Percentiles rank a stretch among this genome's conserved stretches.
Evolutionary conservation across 225 moss, liverwort and hornwort genomes (phyloP).

Genomic region (Bryum argenteum): DNA sequence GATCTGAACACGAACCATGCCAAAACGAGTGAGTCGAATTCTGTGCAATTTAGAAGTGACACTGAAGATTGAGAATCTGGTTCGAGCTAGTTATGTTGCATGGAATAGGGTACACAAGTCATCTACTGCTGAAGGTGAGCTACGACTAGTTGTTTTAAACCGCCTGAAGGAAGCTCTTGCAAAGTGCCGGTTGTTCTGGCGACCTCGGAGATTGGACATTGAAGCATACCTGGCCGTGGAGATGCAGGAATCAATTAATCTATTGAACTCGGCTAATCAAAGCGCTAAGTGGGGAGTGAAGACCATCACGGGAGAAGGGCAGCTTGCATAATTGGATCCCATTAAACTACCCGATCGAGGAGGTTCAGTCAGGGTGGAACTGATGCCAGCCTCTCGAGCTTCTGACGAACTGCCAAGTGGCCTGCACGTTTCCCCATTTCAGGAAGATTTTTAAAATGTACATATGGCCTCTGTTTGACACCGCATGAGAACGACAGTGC

Average conservation of each 20-base stretch:
- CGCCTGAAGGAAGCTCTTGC: constrained; percentile 11
- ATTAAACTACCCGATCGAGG: constrained; percentile 1
- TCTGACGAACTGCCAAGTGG: constrained; percentile 41
- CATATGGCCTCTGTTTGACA: constrained; percentile 36
- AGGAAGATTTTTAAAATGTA: constrained; percentile 27
- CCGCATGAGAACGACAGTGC: constrained; percentile 30
- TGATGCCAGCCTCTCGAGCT: background rate
- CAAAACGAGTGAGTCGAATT: background rate
- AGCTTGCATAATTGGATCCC: constrained; percentile 14
- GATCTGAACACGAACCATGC: constrained; percentile 15
- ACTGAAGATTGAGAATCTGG: constrained; percentile 5
- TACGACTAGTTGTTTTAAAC: constrained; percentile 10
- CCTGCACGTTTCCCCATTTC: constrained; percentile 34
- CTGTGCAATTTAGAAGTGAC: background rate
- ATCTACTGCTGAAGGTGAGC: constrained; percentile 18
- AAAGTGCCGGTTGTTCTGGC: background rate
- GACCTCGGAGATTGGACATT: constrained; percentile 7
- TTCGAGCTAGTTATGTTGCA: background rate
- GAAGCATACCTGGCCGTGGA: constrained; percentile 25
- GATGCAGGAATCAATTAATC: constrained; percentile 22
- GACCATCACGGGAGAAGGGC: background rate
- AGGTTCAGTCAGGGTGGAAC: constrained; percentile 17
- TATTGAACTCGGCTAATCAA: background rate
- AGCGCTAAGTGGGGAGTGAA: background rate
- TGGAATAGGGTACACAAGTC: background rate